A percentile compares a stretch with the other conserved stretches of the same genome.
Evolutionary conservation across 2,329 filamentous ascomycete species (phyloP).

Genomic region (Thelonectria discophora): DNA sequence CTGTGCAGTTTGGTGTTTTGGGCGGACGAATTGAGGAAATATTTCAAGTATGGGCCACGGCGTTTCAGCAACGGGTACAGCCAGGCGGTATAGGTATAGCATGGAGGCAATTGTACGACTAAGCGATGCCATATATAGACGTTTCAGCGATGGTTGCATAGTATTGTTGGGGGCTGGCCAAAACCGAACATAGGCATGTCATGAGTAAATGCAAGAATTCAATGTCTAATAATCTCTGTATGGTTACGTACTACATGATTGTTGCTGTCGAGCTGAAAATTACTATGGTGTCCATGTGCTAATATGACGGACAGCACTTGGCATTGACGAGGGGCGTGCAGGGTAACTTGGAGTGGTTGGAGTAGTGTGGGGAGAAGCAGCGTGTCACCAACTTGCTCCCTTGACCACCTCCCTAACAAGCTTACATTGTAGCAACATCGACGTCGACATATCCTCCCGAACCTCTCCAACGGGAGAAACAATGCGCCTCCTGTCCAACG

Average conservation of each 20-base stretch:
- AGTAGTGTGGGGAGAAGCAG: slow-evolving; percentile 36
- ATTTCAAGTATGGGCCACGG: slow-evolving; percentile 68
- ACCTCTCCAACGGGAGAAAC: slow-evolving; percentile 44
- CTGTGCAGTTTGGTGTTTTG: slow-evolving; percentile 93
- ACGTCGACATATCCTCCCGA: slow-evolving; percentile 22
- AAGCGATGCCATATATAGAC: slow-evolving; percentile 14
- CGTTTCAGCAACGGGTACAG: slow-evolving; percentile 70
- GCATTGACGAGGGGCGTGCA: slow-evolving; percentile 18
- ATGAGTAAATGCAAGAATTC: slow-evolving; percentile 1
- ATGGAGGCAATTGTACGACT: slow-evolving; percentile 25
- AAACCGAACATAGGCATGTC: slow-evolving; percentile 13
- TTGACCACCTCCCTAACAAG: slow-evolving; percentile 11
- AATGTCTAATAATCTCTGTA: neutral
- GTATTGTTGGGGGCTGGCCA: slow-evolving; percentile 3
- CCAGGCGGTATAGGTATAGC: slow-evolving; percentile 64
- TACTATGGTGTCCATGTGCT: no score
- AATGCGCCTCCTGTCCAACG: slow-evolving; percentile 54
- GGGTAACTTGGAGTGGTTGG: slow-evolving; percentile 29
- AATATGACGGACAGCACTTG: neutral
- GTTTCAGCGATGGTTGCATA: slow-evolving; percentile 30
- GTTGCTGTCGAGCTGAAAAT: no score
- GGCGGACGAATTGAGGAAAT: slow-evolving; percentile 92
- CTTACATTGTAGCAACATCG: slow-evolving; percentile 27
- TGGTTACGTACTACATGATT: neutral
- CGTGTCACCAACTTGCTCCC: slow-evolving; percentile 37